Percentiles rank a stretch among this genome's conserved stretches.
Conservation (phyloP, 2,329 filamentous ascomycete genomes). For the Clonostachys byssicola region DNA sequence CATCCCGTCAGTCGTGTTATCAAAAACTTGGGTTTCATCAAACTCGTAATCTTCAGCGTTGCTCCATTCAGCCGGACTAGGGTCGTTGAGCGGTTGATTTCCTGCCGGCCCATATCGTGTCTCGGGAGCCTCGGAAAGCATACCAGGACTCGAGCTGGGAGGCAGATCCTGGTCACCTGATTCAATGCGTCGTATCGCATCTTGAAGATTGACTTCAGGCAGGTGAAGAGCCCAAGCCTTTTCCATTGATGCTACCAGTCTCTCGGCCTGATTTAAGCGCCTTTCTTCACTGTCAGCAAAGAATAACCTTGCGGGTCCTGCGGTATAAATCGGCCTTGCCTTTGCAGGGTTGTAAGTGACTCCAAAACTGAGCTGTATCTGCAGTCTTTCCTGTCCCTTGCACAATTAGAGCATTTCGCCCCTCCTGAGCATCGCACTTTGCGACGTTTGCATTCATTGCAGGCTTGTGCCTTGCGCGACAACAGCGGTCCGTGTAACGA, state of each 20-base stretch:
- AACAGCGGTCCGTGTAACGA: not conserved
- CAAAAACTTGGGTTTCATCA: conserved; percentile 19
- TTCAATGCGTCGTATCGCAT: not conserved
- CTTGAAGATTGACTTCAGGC: not conserved
- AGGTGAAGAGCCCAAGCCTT: not conserved
- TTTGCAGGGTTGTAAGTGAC: not conserved
- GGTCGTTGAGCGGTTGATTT: not conserved
- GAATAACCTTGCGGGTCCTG: not conserved
- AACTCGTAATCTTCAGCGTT: conserved; percentile 5
- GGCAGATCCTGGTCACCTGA: too few species aligned
- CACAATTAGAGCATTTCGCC: not conserved
- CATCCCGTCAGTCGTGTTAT: conserved; percentile 12
- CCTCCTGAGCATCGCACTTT: conserved; percentile 1
- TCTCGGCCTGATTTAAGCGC: not conserved
- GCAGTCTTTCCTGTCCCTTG: not conserved
- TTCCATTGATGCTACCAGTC: not conserved
- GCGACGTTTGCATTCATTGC: conserved; percentile 1
- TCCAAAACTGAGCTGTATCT: not conserved
- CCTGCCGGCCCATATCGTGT: not conserved
- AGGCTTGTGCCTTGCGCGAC: not conserved
- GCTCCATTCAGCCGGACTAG: not conserved
- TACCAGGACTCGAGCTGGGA: too few species aligned
- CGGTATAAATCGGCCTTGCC: not conserved
- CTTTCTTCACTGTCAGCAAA: not conserved
- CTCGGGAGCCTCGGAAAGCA: not conserved